phyloP scores from a whole-genome alignment of 2,329 filamentous ascomycete genomes.

The Monosporascus ibericus region DNA sequence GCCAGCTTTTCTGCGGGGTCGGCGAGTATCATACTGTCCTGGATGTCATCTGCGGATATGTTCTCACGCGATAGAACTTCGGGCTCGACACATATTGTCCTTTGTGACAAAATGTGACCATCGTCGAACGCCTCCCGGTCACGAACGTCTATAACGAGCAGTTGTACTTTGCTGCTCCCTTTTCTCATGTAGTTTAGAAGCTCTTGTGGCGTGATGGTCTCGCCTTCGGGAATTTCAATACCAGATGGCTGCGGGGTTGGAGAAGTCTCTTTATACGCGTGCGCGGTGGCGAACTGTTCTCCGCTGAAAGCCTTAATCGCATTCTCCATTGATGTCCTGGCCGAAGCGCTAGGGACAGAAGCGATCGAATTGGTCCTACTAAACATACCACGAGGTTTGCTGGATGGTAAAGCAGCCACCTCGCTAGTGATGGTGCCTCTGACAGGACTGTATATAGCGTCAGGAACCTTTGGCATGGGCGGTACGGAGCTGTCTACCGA shows the following conservation, averaged over 20 bases:
- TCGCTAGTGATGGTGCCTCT: conserved; percentile 63
- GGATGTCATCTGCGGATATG: conserved; percentile 55
- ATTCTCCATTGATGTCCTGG: conserved; percentile 23
- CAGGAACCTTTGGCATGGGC: conserved; percentile 62
- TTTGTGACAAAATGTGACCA: conserved; percentile 80
- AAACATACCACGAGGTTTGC: conserved; percentile 57
- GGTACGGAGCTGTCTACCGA: conserved; percentile 47
- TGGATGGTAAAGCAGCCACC: conserved; percentile 58
- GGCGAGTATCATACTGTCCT: conserved; percentile 64
- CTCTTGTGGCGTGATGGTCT: conserved; percentile 60
- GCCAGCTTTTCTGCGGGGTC: conserved; percentile 68
- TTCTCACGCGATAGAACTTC: conserved; percentile 63
- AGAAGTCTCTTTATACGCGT: conserved; percentile 20
- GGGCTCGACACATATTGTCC: conserved; percentile 86
- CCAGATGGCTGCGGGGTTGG: conserved; percentile 32
- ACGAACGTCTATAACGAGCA: conserved; percentile 83
- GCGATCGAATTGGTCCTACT: conserved; percentile 51
- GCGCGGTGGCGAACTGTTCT: conserved; percentile 30
- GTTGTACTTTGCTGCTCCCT: conserved; percentile 45
- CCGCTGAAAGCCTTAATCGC: conserved; percentile 18
- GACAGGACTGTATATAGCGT: conserved; percentile 73
- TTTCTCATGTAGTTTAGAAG: conserved; percentile 64
- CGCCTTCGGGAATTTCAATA: conserved; percentile 48
- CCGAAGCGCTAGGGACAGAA: conserved; percentile 26
- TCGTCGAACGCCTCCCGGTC: conserved; percentile 74